A percentile compares a stretch with the other conserved stretches of the same genome.
These are phyloP conservation scores for Neopestalotiopsis sp. DNA, from an alignment of 2,329 filamentous ascomycete genomes.

Conservation along the genomic window DNA sequence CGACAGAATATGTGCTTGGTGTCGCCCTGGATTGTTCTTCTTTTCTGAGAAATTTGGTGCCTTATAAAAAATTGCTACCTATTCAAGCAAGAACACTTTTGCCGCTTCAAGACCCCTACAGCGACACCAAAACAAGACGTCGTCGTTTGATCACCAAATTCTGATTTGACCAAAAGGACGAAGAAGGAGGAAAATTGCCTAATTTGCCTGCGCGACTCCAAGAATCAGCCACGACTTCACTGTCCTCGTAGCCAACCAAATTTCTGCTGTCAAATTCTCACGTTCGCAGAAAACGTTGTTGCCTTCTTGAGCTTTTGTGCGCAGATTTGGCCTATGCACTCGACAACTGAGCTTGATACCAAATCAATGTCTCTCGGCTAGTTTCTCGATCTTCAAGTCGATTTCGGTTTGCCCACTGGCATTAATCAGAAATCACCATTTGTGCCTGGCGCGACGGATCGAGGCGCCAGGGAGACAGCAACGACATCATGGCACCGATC, in stretches of 20 bases:
- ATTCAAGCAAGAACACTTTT: background rate
- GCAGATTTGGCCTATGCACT: background rate
- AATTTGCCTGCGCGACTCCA: background rate
- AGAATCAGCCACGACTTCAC: background rate
- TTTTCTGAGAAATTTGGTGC: background rate
- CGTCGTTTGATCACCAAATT: background rate
- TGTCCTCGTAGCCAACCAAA: background rate
- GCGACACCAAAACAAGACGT: background rate
- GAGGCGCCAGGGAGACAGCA: background rate
- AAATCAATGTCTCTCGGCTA: background rate
- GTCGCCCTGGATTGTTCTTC: background rate
- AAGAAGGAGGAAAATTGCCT: background rate
- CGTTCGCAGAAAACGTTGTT: background rate
- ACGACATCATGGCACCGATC: background rate
- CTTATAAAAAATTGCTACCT: background rate
- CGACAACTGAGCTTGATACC: background rate
- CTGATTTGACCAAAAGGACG: background rate
- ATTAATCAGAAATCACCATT: background rate
- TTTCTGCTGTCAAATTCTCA: background rate
- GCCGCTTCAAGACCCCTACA: background rate
- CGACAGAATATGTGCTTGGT: background rate
- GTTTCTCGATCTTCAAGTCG: background rate
- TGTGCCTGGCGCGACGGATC: background rate
- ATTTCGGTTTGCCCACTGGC: background rate
- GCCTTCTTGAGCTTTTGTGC: background rate